Base-by-base conservation (phyloP, 2,329 filamentous ascomycete genomes). In the Lasiodiplodia hormozganensis region DNA sequence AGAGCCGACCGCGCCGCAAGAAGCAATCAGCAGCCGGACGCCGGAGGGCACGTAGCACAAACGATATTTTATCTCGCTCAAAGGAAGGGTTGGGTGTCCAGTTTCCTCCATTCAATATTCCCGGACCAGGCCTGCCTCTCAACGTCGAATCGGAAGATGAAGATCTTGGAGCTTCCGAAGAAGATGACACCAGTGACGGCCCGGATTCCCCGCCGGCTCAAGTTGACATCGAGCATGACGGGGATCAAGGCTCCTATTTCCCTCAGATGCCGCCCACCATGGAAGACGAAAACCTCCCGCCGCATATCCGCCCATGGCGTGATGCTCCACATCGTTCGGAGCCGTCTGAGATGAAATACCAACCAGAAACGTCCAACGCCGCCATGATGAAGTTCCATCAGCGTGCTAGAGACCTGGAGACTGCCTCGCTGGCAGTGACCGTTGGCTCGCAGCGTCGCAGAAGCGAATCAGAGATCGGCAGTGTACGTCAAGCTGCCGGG, bases 371-470 rank as follows among this genome's bases (percentile, higher is more conserved):
- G 10, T 86, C 86, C 0, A 85, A 82, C 71, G 83, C 82, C 51
- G 86, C 86, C n/a, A 88, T 88, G 74, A 80, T 82, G 76, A 81
- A 82, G 51, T 88, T 84, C 71, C 75, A 80, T 38, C 77, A 80
- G 71, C 81, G 83, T 60, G 83, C 83, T 4, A 82, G 80, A 54
- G 85, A 87, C 65, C 78, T 85, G 18, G 86, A 88, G 62, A 83
- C 82, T 10, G 81, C 83, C 54, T 88, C 86, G 16, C 81, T 86
- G 57, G 85, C 88, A 16, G 90, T 90, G 21, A 93, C 90, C 0
- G 89, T 90, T 84, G 90, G 90, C 18, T 93, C 90, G 1, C 85
- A 88, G 7, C 57, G 89, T 52, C 86, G 87, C 68, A 90, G 77
- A 12, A 81, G 90, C 76, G 82, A 91, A 60, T 88, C 89, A 5